Evolutionary conservation across 192 early-diverging fungal genomes (phyloP), one percentile per base, ranked within the genome.

Genomic region (Entomortierella lignicola): DNA sequence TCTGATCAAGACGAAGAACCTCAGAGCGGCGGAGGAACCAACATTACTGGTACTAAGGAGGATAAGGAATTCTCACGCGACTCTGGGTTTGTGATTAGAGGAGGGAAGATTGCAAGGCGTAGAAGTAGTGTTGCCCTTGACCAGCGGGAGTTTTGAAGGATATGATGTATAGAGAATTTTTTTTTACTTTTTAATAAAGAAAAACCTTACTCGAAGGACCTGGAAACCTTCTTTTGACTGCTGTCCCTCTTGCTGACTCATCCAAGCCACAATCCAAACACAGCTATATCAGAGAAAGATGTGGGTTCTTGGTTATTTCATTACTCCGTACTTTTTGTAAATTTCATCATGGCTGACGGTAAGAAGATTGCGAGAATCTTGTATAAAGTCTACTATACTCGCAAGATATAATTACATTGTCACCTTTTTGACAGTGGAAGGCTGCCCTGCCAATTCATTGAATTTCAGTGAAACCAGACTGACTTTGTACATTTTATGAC

Each of bases 341-440:
- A 21, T n/a, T 44, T 55, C 73, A 77, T 55, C 48, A 77, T 77
- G 73, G 66, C 73, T 77, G 73, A 77, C 60, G 73, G 73, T 77
- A 77, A 69, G 64, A 44, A 60, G 4, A 21, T 41, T 15, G 47
- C 54, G 26, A 51, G 18, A n/a, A 44, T 34, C 7, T 18, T 15
- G 31, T 34, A n/a, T 12, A 51, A 69, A 23, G 15, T 2, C 21
- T 30, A 60, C 11, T 41, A 2, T 29, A 29, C 27, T 15, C 59
- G 2, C 21, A 27, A 58, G 18, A 43, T 4, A 47, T 37, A 11
- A 31, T n/a, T 17, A 2, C 25, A 18, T 23, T 17, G 47, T 10
- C 18, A 44, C 41, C 23, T 42, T 55, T 29, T n/a, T n/a, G n/a
- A n/a, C n/a, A n/a, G n/a, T n/a, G n/a, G n/a, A n/a, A n/a, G n/a